Evolutionary conservation across 1,284 basidiomycete genomes (phyloP).

Genomic region (Sanghuangporus baumii): DNA sequence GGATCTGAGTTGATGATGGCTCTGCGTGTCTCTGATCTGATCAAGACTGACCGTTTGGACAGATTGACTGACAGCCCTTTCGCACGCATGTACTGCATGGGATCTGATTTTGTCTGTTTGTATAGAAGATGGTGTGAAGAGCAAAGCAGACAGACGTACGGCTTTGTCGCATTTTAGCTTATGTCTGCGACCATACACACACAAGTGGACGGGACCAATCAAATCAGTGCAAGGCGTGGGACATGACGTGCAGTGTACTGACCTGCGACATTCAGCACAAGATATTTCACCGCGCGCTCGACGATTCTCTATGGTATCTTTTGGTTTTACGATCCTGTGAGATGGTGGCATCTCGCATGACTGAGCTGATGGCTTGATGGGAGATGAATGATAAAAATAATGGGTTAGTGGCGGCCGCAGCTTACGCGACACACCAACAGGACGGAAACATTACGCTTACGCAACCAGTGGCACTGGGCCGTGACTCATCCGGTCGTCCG

Average conservation of each 20-base stretch:
- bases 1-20: neutral
- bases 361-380: neutral
- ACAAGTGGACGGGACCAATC: no score
- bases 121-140: neutral
- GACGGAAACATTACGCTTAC: no score
- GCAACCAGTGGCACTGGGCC: no score
- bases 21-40: neutral
- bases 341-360: no score
- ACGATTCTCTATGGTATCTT: neutral
- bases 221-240: no score
- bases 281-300: conserved; percentile 14
- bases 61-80: conserved; percentile 15
- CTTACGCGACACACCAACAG: no score
- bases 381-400: neutral
- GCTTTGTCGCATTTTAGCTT: conserved; percentile 18
- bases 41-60: conserved; percentile 14
- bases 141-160: conserved; percentile 5
- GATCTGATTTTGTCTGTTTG: conserved; percentile 1
- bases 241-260: neutral
- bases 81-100: conserved; percentile 17
- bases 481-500: no score
- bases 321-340: neutral
- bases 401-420: no score
- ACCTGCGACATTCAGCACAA: conserved; percentile 18
- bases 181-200: neutral